Conservation (phyloP, 2,329 filamentous ascomycete species). For the Sporothrix pseudoabietina region DNA sequence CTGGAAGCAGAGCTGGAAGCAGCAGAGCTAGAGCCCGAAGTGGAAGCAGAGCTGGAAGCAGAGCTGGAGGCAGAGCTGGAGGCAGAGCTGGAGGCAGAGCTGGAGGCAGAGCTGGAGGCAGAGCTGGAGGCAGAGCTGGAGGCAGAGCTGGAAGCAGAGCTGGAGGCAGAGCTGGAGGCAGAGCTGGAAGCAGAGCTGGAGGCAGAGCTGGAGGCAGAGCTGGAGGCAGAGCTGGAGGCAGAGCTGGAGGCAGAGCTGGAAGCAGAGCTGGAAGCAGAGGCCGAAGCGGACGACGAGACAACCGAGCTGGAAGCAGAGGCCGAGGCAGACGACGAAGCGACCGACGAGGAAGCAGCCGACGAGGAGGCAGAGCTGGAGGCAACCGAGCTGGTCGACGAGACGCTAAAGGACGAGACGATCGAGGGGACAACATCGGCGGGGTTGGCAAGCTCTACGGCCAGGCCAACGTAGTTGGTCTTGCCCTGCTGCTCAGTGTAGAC, state of each 20-base stretch:
- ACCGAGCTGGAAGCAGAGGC: conserved; percentile 22
- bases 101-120: neutral
- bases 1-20: conserved; percentile 8
- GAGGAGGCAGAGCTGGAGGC: conserved; percentile 10
- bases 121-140: conserved; percentile 25
- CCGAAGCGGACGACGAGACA: conserved; percentile 19
- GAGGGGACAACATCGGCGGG: conserved; percentile 28
- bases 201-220: conserved; percentile 33
- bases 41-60: neutral
- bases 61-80: conserved; percentile 4
- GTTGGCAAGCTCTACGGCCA: conserved; percentile 29
- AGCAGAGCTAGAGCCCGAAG: neutral
- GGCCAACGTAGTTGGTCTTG: conserved; percentile 36
- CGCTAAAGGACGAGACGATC: conserved; percentile 22
- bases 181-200: conserved; percentile 30
- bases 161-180: neutral
- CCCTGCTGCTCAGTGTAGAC: conserved; percentile 24
- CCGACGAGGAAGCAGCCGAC: neutral
- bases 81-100: neutral
- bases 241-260: conserved; percentile 1
- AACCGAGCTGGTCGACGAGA: conserved; percentile 4
- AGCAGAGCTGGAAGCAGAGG: conserved; percentile 37
- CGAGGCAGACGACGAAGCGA: neutral
- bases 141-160: neutral
- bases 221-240: conserved; percentile 35